Base-by-base conservation (phyloP, 306 rosid species). In the Coriaria nepalensis region DNA sequence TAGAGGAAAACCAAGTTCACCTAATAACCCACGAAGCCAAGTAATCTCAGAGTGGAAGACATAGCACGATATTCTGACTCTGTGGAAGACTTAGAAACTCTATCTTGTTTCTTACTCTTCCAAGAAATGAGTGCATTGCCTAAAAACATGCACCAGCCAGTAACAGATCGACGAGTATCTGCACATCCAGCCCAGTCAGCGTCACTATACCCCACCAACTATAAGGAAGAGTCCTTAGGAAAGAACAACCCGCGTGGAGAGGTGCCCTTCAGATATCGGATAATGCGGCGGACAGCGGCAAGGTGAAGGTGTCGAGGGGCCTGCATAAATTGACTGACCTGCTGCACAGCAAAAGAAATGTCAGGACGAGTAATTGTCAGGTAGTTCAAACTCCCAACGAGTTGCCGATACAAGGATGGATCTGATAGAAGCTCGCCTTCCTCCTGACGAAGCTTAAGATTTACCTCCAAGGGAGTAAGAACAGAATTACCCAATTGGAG, bases 241-340 rank as follows among this genome's bases (percentile, higher is more conserved):
- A 20, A 20, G 29, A 20, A 20, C 29, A 20, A 20, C 29, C 29
- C 29, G 29, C 29, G 3, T 20, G 29, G 29, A 20, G 29, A 20
- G 29, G 29, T 20, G 29, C 29, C 29, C 29, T 20, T 20, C 29
- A 20, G 29, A 20, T 20, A 20, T 20, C 29, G 3, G 29, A 20
- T 20, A 20, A 20, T 20, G 14, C 33, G 29, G n/a, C 7, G 47
- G 0, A 57, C 47, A 4, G 6, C 13, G 14, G 52, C 42, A 7
- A 56, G 9, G 7, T 56, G 62, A 4, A 46, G 13, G 10, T 45
- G 52, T 2, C 46, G 20, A 0, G 47, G 37, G n/a, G 43, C 12
- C 7, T 57, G 34, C 32, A 47, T 46, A 15, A 57, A 57, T 6
- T 57, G 45, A 11, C 47, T 57, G 5, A 57, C 40, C 4, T 37